phyloP scores from a whole-genome alignment of 768 basidiomycete species.

The Tulasnella sp. region DNA sequence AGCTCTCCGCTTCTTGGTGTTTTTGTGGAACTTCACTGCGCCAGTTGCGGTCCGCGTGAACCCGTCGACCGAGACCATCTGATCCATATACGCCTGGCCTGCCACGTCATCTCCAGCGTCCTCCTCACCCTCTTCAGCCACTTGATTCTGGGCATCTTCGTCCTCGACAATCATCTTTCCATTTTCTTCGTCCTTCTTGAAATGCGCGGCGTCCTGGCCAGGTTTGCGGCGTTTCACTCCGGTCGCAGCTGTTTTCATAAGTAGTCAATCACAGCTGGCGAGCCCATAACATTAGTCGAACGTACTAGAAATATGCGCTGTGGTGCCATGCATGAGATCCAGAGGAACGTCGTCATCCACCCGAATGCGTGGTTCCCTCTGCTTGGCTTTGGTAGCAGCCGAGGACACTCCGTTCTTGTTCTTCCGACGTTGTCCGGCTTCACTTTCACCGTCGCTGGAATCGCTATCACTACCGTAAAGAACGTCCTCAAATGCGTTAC shows the following conservation, averaged over 20 bases:
- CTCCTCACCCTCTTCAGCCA: slow-evolving; percentile 32
- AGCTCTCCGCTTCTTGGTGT: slow-evolving; percentile 85
- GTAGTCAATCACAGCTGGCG: background rate
- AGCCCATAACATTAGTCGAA: slow-evolving; percentile 11
- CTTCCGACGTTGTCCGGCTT: slow-evolving; percentile 25
- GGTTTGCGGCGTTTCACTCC: slow-evolving; percentile 58
- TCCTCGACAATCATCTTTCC: slow-evolving; percentile 72
- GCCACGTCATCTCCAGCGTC: slow-evolving; percentile 46
- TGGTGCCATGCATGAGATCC: slow-evolving; percentile 81
- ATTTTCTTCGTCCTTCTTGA: slow-evolving; percentile 78
- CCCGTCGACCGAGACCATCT: slow-evolving; percentile 77
- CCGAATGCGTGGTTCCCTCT: slow-evolving; percentile 55
- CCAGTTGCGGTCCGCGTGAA: slow-evolving; percentile 80
- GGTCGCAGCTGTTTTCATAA: slow-evolving; percentile 34
- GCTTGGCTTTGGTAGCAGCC: slow-evolving; percentile 51
- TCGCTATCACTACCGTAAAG: slow-evolving; percentile 96
- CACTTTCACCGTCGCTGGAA: slow-evolving; percentile 46
- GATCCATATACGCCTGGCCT: slow-evolving; percentile 78
- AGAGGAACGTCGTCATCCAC: slow-evolving; percentile 90
- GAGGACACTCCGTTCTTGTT: background rate
- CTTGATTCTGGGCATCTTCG: slow-evolving; percentile 45
- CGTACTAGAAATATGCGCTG: slow-evolving; percentile 62
- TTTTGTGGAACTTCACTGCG: slow-evolving; percentile 89
- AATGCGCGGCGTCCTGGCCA: slow-evolving; percentile 75
- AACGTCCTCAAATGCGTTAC: slow-evolving; percentile 94